Percentiles rank a stretch among this genome's conserved stretches.
phyloP scores from a whole-genome alignment of 805 yeast species.

The Vanderwaltozyma tropicalis region DNA sequence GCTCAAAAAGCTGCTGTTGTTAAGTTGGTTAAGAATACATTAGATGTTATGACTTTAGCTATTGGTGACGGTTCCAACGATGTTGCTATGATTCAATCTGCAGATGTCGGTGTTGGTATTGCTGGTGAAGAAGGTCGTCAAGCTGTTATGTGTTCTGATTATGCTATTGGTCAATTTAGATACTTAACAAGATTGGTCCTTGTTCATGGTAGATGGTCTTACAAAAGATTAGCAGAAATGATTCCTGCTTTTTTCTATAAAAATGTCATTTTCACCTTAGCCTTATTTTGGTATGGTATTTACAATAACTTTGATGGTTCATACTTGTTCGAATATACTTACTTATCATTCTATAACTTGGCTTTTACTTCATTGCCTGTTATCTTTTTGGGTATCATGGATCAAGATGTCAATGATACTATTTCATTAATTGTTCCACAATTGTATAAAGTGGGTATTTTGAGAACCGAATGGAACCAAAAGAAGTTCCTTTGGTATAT shows the following conservation, averaged over 20 bases:
- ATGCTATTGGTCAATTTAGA: constrained; percentile 80
- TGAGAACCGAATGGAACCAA: constrained; percentile 64
- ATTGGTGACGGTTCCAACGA: constrained; percentile 88
- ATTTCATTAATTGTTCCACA: constrained; percentile 67
- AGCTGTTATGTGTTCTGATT: constrained; percentile 83
- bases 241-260: constrained; percentile 74
- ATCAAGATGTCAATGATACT: constrained; percentile 67
- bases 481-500: constrained; percentile 61
- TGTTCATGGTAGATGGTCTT: constrained; percentile 82
- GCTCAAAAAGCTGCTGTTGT: constrained; percentile 80
- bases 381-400: constrained; percentile 65
- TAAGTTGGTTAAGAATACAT: constrained; percentile 58
- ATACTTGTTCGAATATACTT: constrained; percentile 68
- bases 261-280: constrained; percentile 63
- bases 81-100: constrained; percentile 85
- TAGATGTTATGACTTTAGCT: constrained; percentile 76
- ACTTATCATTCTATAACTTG: constrained; percentile 69
- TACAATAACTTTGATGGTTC: constrained; percentile 71
- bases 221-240: constrained; percentile 74
- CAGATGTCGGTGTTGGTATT: constrained; percentile 81
- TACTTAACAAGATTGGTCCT: constrained; percentile 54
- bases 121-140: constrained; percentile 90
- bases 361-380: constrained; percentile 79
- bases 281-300: constrained; percentile 74
- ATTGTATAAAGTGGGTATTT: constrained; percentile 60